Evolutionary conservation across 202 grass and related monocot genomes (phyloP).

Genomic region (Alloteropsis angusta): DNA sequence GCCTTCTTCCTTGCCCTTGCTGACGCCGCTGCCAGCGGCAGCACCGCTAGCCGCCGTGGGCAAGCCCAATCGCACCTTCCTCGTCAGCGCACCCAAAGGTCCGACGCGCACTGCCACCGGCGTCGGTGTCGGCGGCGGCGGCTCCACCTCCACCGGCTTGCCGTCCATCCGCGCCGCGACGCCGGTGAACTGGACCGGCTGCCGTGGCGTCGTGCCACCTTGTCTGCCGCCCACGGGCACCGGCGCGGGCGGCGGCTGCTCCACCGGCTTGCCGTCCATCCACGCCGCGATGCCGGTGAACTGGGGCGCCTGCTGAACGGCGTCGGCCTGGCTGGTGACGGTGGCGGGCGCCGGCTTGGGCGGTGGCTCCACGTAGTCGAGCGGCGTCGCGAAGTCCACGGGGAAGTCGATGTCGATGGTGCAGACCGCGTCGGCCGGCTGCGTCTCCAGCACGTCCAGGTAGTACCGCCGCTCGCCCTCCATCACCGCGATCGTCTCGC

Average conservation of each 20-base stretch:
- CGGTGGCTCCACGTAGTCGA: conserved; percentile 23
- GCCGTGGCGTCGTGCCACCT: too few species aligned
- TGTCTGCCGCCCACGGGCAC: neutral
- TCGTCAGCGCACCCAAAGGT: neutral
- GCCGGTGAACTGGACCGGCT: neutral
- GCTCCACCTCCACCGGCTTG: neutral
- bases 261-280: conserved; percentile 28
- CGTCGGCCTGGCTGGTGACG: neutral
- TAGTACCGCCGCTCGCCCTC: conserved; percentile 23
- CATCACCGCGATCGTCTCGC: conserved; percentile 40
- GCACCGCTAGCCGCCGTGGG: neutral
- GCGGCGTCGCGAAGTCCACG: conserved; percentile 35
- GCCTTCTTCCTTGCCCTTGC: neutral
- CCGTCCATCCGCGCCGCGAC: conserved; percentile 8
- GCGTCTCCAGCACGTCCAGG: conserved; percentile 36
- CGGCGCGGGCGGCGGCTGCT: neutral
- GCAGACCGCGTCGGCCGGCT: conserved; percentile 24
- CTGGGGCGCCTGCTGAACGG: neutral
- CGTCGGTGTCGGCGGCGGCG: neutral
- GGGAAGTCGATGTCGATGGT: conserved; percentile 38
- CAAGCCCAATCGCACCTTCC: neutral
- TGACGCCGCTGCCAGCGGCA: neutral
- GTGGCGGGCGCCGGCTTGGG: neutral
- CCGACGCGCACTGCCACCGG: neutral
- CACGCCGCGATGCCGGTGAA: neutral